Conservation (phyloP, 2,329 filamentous ascomycete genomes). For the Aspergillus intermedius region DNA sequence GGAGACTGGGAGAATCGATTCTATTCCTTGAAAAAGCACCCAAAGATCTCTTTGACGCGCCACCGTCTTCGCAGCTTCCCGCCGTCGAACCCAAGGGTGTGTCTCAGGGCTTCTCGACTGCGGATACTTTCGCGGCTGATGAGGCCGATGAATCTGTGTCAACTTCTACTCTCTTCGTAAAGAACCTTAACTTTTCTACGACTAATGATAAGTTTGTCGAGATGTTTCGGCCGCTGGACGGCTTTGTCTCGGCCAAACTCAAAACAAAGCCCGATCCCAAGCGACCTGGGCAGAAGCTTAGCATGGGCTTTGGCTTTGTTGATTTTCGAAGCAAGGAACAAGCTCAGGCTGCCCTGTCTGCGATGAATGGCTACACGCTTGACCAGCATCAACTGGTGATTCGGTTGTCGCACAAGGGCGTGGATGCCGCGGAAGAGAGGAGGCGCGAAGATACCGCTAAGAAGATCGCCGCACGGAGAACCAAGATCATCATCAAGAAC, state of each 20-base stretch:
- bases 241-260: conserved; percentile 81
- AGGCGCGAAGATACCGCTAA: conserved; percentile 76
- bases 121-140: conserved; percentile 38
- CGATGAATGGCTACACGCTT: conserved; percentile 86
- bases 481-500: conserved; percentile 98
- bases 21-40: conserved; percentile 92
- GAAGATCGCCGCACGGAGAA: conserved; percentile 67
- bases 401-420: conserved; percentile 77
- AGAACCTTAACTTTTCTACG: conserved; percentile 89
- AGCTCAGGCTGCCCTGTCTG: conserved; percentile 69
- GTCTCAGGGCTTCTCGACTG: conserved; percentile 36
- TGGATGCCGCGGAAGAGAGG: conserved; percentile 81
- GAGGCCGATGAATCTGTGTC: conserved; percentile 41
- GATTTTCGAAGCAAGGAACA: conserved; percentile 75
- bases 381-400: conserved; percentile 81
- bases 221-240: conserved; percentile 72
- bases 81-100: conserved; percentile 25
- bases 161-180: conserved; percentile 81
- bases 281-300: conserved; percentile 76
- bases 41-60: conserved; percentile 62
- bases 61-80: conserved; percentile 26
- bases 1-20: conserved; percentile 82
- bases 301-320: conserved; percentile 95
- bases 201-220: conserved; percentile 69
- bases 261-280: conserved; percentile 95